Evolutionary conservation across 169 alveolate genomes (phyloP).

Genomic region (Cryptosporidium parvum): DNA sequence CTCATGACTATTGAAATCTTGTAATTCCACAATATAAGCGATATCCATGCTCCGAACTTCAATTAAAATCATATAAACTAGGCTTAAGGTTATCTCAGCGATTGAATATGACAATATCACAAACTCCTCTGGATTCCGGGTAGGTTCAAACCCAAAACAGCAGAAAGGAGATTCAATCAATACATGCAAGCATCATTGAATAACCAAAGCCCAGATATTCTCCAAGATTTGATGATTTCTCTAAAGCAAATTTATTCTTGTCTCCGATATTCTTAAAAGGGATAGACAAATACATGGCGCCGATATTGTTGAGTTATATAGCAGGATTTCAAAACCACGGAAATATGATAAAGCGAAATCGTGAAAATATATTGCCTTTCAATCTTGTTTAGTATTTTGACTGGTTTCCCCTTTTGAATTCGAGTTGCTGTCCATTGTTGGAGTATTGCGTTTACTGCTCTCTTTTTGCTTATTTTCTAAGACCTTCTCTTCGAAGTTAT

Average conservation of each 20-base stretch:
- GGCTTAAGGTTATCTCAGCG: conserved; percentile 31
- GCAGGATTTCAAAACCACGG: neutral
- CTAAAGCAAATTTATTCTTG: neutral
- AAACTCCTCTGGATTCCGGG: conserved; percentile 74
- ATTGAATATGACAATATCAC: conserved; percentile 25
- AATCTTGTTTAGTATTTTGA: neutral
- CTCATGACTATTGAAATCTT: neutral
- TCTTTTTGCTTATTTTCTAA: neutral
- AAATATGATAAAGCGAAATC: neutral
- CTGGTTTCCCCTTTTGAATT: neutral
- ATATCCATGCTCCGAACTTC: neutral
- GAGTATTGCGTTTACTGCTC: neutral
- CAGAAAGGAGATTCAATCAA: conserved; percentile 66
- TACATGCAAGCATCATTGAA: conserved; percentile 75
- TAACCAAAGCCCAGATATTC: neutral
- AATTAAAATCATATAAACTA: neutral
- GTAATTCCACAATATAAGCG: neutral
- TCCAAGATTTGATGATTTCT: neutral
- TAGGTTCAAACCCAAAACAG: conserved; percentile 72
- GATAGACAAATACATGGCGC: conserved; percentile 30
- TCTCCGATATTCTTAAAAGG: neutral
- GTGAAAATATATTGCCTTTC: neutral
- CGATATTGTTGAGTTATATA: neutral
- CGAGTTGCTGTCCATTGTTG: neutral
- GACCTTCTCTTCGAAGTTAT: conserved; percentile 12